Evolutionary conservation across 2,329 filamentous ascomycete species (phyloP).

Genomic region (Fusarium poae): DNA sequence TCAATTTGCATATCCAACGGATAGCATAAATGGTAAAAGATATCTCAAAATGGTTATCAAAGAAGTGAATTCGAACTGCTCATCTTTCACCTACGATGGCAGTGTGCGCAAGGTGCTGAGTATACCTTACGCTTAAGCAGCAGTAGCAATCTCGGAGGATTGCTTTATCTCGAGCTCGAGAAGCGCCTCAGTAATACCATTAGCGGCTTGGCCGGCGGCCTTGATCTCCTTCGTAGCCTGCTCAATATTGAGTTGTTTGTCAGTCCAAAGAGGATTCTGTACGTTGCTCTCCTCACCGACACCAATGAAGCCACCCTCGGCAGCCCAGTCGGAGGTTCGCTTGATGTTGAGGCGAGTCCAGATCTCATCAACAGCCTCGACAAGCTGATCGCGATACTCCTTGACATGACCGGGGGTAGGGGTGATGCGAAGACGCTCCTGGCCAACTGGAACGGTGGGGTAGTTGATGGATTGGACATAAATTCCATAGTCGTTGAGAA

Average conservation of each 20-base stretch:
- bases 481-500: slow-evolving; percentile 89
- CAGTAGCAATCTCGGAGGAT: slow-evolving; percentile 48
- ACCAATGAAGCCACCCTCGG: slow-evolving; percentile 92
- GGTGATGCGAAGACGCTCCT: slow-evolving; percentile 95
- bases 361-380: slow-evolving; percentile 85
- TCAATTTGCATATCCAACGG: slow-evolving; percentile 43
- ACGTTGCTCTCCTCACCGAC: slow-evolving; percentile 79
- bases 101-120: not conserved
- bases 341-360: slow-evolving; percentile 92
- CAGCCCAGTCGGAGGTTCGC: slow-evolving; percentile 92
- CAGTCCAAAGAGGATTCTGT: slow-evolving; percentile 87
- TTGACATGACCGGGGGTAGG: slow-evolving; percentile 93
- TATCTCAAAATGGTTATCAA: slow-evolving; percentile 37
- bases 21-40: slow-evolving; percentile 34
- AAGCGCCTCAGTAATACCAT: slow-evolving; percentile 68
- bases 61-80: slow-evolving; percentile 42
- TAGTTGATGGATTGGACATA: slow-evolving; percentile 99
- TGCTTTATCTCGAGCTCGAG: slow-evolving; percentile 66
- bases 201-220: slow-evolving; percentile 55
- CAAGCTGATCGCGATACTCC: slow-evolving; percentile 86
- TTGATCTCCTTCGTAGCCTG: slow-evolving; percentile 73
- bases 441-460: slow-evolving; percentile 96
- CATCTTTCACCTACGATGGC: slow-evolving; percentile 17
- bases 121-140: slow-evolving; percentile 39
- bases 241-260: slow-evolving; percentile 84